Percentiles rank a stretch among this genome's conserved stretches.
These are phyloP conservation scores for Balakata baccata DNA, from an alignment of 345 rosid species.

Conservation along the genomic window DNA sequence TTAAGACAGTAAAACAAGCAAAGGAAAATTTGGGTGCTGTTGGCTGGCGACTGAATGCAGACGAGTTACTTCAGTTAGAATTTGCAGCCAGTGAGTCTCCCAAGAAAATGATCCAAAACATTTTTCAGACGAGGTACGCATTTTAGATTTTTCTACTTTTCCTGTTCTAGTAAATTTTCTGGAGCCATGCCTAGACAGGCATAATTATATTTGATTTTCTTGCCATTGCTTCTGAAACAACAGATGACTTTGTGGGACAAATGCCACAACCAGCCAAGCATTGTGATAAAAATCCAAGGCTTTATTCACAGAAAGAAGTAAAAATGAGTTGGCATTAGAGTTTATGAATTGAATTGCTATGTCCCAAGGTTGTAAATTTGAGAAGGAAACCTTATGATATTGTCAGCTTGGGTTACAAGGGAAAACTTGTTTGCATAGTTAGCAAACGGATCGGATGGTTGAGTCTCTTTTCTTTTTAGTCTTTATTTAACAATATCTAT, in stretches of 20 bases:
- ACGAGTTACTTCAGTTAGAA: conserved; percentile 72
- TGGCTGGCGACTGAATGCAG: conserved; percentile 65
- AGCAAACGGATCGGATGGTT: no score
- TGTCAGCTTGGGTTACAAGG: no score
- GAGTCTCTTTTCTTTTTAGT: no score
- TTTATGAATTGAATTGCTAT: no score
- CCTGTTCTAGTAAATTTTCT: background rate
- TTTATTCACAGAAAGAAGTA: no score
- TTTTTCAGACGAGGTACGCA: conserved; percentile 67
- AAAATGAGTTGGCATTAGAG: no score
- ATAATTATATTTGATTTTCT: background rate
- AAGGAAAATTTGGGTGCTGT: conserved; percentile 85
- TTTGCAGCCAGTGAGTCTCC: conserved; percentile 66
- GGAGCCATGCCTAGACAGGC: background rate
- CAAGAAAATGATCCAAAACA: conserved; percentile 69
- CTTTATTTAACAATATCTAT: no score
- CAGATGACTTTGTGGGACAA: background rate
- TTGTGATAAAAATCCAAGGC: no score
- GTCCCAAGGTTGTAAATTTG: no score
- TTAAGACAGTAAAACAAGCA: conserved; percentile 65
- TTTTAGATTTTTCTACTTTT: background rate
- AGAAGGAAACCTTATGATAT: no score
- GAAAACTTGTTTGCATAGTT: no score
- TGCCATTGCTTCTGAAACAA: background rate
- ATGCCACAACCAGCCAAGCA: background rate